Evolutionary conservation across 164 flowering plant species (phyloP), one percentile per base, ranked within the genome.

Genomic region (Stephania yunnanensis): DNA sequence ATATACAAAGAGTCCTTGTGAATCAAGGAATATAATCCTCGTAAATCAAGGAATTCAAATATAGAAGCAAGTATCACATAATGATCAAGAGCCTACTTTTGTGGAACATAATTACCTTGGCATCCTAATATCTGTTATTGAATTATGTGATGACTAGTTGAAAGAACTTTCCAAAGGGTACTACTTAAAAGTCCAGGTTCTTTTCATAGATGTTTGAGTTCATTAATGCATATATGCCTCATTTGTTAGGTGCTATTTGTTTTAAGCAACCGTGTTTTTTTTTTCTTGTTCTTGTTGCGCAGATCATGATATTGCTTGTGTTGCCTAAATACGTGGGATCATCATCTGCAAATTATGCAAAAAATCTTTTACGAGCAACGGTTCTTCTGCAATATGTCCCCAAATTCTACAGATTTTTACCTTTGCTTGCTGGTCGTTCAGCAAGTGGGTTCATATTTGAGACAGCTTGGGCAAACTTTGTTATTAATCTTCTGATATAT

Each of bases 381-480:
- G 82, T 93, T 82, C 94, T 90, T 77, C 83, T 89, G 74, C 98
- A 93, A 81, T 91, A 93, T 81, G 58, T 87, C 53, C 98, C 98
- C 10, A 87, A 92, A 74, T 76, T 92, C 75, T 88, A 67, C 68
- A 89, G 95, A 76, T 85, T 86, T 84, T 78, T 90, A 22, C 98
- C 97, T 73, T 78, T 91, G 71, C 83, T 91, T 68, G 90, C 86
- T 78, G 97, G 98, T 15, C 94, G 83, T 71, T 87, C 97, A 74
- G 78, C 94, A 67, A 90, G 75, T 68, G 93, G 96, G 65, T 89
- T 94, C 81, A 83, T 92, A 80, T 94, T 94, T 86, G 98, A 94
- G 87, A 86, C 98, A 29, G 98, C 98, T 74, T 92, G 96, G 96
- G 94, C 94, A 25, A 92, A 92, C 79, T 92, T 94, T 76, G 80